Percentiles rank a stretch among this genome's conserved stretches.
Conservation (phyloP, 345 rosid species). For the Eucalyptus erythrocorys region DNA sequence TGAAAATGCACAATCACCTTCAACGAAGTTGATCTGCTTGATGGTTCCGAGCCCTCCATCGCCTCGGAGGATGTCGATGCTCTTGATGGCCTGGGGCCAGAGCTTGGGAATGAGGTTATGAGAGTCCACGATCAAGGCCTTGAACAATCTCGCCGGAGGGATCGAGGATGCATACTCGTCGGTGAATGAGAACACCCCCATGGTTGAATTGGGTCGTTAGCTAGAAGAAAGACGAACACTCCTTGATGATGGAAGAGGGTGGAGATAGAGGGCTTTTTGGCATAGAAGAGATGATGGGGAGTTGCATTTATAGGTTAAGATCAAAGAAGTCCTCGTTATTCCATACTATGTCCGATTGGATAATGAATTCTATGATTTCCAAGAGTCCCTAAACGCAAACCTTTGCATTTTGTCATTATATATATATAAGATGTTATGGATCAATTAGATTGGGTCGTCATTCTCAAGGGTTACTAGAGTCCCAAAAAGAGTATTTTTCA, state of each 20-base stretch:
- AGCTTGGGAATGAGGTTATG: constrained; percentile 21
- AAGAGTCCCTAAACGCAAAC: not conserved
- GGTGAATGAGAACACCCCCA: not conserved
- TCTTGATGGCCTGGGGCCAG: constrained; percentile 11
- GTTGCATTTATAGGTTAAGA: not conserved
- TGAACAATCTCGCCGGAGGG: constrained; percentile 16
- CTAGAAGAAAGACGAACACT: not conserved
- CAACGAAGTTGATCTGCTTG: constrained; percentile 16
- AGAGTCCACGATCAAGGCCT: constrained; percentile 24
- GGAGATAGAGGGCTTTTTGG: not conserved
- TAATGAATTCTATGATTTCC: not conserved
- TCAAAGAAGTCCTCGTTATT: not conserved
- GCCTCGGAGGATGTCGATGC: constrained; percentile 11
- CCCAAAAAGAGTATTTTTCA: rapidly evolving
- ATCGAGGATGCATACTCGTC: not conserved
- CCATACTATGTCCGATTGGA: not conserved
- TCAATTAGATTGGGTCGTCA: not conserved
- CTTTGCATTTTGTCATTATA: not conserved
- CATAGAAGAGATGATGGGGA: not conserved
- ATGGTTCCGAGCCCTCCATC: constrained; percentile 24
- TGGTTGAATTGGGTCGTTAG: not conserved
- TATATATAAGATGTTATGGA: not conserved
- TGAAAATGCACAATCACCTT: not conserved
- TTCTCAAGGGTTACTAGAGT: not conserved
- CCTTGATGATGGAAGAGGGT: not conserved